Percentiles rank a stretch among this genome's conserved stretches.
Conservation (phyloP, 75 land plant species). For the Selaginella tamariscina region DNA sequence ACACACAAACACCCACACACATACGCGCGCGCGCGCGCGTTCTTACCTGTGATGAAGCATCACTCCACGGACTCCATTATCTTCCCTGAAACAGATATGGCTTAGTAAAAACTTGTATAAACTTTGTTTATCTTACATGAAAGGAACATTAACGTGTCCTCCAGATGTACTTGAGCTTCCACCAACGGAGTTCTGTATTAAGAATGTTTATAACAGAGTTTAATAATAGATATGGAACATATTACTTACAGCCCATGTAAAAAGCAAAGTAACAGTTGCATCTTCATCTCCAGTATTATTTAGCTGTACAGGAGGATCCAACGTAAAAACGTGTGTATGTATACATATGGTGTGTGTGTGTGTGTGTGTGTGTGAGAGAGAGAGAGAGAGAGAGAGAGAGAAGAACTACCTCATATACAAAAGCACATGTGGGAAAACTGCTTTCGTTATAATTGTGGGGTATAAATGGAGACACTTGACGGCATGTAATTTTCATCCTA, state of each 20-base stretch:
- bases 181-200: conserved; percentile 74
- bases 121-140: conserved; percentile 42
- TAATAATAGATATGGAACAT: neutral
- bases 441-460: conserved; percentile 93
- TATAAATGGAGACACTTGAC: conserved; percentile 95
- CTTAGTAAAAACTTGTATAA: neutral
- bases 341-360: too few species aligned
- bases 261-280: conserved; percentile 81
- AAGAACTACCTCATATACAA: conserved; percentile 62
- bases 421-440: conserved; percentile 81
- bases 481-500: conserved; percentile 83
- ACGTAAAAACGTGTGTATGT: too few species aligned
- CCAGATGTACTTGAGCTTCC: conserved; percentile 73
- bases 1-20: too few species aligned
- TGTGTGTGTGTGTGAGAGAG: too few species aligned
- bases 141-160: conserved; percentile 83
- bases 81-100: conserved; percentile 42
- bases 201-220: too few species aligned
- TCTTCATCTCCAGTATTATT: conserved; percentile 83
- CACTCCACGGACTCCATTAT: conserved; percentile 88
- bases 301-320: too few species aligned
- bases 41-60: conserved; percentile 96
- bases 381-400: neutral
- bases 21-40: too few species aligned
- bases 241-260: conserved; percentile 85